These are phyloP conservation scores for Trichoderma parareesei DNA, from an alignment of 495 filamentous ascomycete species.

Conservation along the genomic window DNA sequence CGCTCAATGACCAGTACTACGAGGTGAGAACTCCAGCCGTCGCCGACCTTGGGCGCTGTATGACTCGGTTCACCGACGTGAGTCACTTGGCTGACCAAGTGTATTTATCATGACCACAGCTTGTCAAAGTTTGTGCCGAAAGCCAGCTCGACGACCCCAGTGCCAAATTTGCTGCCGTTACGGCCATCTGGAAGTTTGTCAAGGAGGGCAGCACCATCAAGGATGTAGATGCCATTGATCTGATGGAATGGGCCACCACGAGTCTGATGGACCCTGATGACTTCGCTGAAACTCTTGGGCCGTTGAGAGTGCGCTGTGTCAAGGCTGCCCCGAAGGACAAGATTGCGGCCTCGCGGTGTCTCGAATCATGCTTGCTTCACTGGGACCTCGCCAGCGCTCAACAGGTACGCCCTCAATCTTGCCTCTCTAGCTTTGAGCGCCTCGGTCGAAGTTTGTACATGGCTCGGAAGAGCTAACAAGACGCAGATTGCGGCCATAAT, in stretches of 20 bases:
- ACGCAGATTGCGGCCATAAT: conserved; percentile 36
- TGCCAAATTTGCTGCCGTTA: conserved; percentile 26
- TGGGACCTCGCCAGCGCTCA: conserved; percentile 42
- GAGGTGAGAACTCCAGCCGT: conserved; percentile 23
- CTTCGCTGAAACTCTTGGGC: conserved; percentile 33
- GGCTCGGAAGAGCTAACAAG: conserved; percentile 9
- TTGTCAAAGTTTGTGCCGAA: conserved; percentile 36
- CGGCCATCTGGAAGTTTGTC: conserved; percentile 29
- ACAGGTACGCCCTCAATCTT: conserved; percentile 23
- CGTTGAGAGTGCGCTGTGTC: conserved; percentile 32
- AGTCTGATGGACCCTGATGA: conserved; percentile 23
- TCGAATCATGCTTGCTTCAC: conserved; percentile 35
- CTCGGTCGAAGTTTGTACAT: not conserved
- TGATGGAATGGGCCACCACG: conserved; percentile 33
- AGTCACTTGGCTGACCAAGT: conserved; percentile 11
- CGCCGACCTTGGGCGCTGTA: no score
- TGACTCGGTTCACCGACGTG: no score
- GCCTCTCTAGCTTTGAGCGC: not conserved
- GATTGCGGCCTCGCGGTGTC: conserved; percentile 24
- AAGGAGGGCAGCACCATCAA: conserved; percentile 26
- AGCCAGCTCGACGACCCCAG: conserved; percentile 33
- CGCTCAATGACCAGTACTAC: conserved; percentile 39
- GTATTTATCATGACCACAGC: conserved; percentile 17
- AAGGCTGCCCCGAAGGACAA: conserved; percentile 36
- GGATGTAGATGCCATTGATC: conserved; percentile 34